These are phyloP conservation scores for Pleurotus tuoliensis DNA, from an alignment of 768 basidiomycete genomes.

Conservation along the genomic window DNA sequence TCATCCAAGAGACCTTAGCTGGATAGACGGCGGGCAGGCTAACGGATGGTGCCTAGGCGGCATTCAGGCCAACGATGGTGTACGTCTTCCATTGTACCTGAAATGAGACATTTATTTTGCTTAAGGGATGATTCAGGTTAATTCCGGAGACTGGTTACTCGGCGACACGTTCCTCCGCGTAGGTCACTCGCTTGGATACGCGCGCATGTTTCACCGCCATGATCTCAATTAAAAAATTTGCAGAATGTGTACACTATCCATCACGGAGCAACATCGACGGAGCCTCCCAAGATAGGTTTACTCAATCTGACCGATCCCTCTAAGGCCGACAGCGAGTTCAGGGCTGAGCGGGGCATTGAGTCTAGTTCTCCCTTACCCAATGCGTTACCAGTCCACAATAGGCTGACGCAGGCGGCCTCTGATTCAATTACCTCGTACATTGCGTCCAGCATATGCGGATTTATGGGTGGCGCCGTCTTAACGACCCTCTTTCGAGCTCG, in stretches of 20 bases:
- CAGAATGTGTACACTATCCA: conserved; percentile 56
- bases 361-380: conserved; percentile 5
- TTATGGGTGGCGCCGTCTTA: conserved; percentile 13
- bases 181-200: conserved; percentile 13
- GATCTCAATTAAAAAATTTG: conserved; percentile 9
- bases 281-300: conserved; percentile 43
- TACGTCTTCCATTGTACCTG: conserved; percentile 16
- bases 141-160: conserved; percentile 57
- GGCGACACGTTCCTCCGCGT: conserved; percentile 58
- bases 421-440: conserved; percentile 1
- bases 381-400: not conserved
- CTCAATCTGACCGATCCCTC: conserved; percentile 37
- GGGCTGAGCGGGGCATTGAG: conserved; percentile 38
- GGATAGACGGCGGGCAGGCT: conserved; percentile 35
- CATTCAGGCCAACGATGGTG: conserved; percentile 49
- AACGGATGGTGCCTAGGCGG: conserved; percentile 56
- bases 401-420: conserved; percentile 2
- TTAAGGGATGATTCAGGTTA: conserved; percentile 15
- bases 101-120: not conserved
- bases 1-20: conserved; percentile 50
- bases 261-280: conserved; percentile 33
- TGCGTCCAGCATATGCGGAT: conserved; percentile 12
- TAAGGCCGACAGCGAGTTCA: conserved; percentile 34
- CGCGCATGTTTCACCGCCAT: conserved; percentile 4
- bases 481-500: conserved; percentile 8